Conservation (phyloP, 169 alveolate species). For the Plasmodium knowlesi region DNA sequence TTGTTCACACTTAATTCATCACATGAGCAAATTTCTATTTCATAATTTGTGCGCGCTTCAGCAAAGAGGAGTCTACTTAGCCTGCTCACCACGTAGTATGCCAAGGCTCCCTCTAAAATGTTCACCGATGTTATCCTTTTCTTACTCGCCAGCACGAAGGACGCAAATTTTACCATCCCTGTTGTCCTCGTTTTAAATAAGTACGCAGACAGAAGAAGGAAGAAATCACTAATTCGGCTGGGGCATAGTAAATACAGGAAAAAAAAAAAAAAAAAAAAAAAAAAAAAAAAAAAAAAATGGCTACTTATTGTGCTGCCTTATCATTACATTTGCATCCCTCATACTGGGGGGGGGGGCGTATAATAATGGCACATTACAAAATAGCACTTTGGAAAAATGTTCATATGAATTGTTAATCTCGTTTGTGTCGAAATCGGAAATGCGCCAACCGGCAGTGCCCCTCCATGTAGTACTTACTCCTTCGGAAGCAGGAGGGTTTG, state of each 20-base stretch:
- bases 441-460: not conserved
- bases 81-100: conserved; percentile 19
- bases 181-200: not conserved
- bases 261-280: not conserved
- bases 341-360: not conserved
- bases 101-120: conserved; percentile 28
- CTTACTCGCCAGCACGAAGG: not conserved
- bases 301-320: not conserved
- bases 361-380: not conserved
- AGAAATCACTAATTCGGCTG: not conserved
- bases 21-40: conserved; percentile 54
- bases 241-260: not conserved
- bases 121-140: not conserved
- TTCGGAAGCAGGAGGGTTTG: not conserved
- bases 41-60: conserved; percentile 4
- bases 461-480: not conserved
- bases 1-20: conserved; percentile 26
- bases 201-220: not conserved
- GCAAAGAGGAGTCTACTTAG: not conserved
- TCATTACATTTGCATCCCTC: not conserved
- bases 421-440: not conserved
- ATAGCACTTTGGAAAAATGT: not conserved
- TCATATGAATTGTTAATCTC: not conserved
- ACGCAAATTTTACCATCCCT: conserved; percentile 13
- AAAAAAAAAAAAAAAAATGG: not conserved